These are phyloP conservation scores for Gaertneriomyces sp. DNA, from an alignment of 192 early-diverging fungal genomes.

Conservation along the genomic window DNA sequence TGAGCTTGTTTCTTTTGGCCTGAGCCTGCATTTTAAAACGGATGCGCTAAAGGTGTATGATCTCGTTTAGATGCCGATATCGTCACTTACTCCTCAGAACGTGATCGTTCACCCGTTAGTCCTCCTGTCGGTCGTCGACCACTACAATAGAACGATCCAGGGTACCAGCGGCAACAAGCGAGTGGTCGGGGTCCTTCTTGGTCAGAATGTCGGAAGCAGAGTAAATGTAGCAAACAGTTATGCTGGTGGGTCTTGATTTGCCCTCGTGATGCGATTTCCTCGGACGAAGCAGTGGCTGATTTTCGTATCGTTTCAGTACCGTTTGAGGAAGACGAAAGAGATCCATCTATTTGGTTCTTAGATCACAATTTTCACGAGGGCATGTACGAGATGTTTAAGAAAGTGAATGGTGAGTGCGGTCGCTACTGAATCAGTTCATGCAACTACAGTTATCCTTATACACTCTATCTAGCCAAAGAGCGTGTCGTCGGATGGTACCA, in stretches of 20 bases:
- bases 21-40: too few species aligned
- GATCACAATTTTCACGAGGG: constrained; percentile 99
- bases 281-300: not conserved
- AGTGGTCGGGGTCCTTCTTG: constrained; percentile 93
- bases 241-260: constrained; percentile 66
- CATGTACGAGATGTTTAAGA: constrained; percentile 99
- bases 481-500: constrained; percentile 99
- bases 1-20: too few species aligned
- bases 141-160: constrained; percentile 94
- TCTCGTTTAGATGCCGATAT: too few species aligned
- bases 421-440: not conserved
- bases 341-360: constrained; percentile 96
- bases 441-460: not conserved
- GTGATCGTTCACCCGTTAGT: constrained; percentile 97
- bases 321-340: constrained; percentile 99
- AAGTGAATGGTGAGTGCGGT: constrained; percentile 82
- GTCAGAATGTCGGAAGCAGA: constrained; percentile 77
- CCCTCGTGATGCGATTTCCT: not conserved
- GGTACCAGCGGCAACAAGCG: constrained; percentile 81
- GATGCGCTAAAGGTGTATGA: too few species aligned
- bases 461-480: constrained; percentile 70
- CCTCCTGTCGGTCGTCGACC: constrained; percentile 96
- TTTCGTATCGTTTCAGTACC: constrained; percentile 64
- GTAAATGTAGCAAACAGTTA: constrained; percentile 98
- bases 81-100: constrained; percentile 10